Base-by-base conservation (phyloP, 2,329 filamentous ascomycete species). In the Pezizomycotina sp. region DNA sequence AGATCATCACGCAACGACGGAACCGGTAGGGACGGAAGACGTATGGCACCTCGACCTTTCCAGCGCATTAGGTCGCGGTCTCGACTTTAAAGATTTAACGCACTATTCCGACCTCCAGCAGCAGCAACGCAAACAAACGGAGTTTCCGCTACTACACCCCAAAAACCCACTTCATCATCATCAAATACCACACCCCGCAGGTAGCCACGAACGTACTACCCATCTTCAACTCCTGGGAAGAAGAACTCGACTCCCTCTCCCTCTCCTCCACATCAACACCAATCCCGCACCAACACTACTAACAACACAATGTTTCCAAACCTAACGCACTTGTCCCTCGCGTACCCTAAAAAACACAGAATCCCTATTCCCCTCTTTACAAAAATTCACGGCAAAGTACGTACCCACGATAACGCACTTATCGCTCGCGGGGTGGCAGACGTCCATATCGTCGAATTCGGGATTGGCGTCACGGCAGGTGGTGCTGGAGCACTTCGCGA, bases 381-480 rank as follows among this genome's bases (percentile, higher is more conserved):
- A 39, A 15, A 44, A 40, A 19, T 31, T 44, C 5, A 15, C 41
- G 5, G 36, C 36, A 10, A 37, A 44, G 25, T 31, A 33, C 12
- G 42, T 47, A 4, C 47, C 47, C 6, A 48, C 48, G 1, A 40
- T 51, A 12, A 50, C 49, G 2, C 49, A 51, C 29, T 39, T 51
- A 16, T 48, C 47, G 2, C 38, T 51, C 8, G 39, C 44, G 2
- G 48, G 45, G 6, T 51, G 49, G 49, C 33, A 34, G 6, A 36
- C 31, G 4, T 36, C 35, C 7, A 31, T 28, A 10, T 13, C 21
- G 10, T 31, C 35, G 4, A 15, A 29, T 4, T 33, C 33, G 6
- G 18, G 21, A 9, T 10, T 4, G 19, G 24, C 10, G 27, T 31
- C 13, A 10, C n/a, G n/a, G n/a, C n/a, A 4, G 20, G n/a, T n/a